Evolutionary conservation across 257 asterid genomes (phyloP), one percentile per base, ranked within the genome.

Genomic region (Ehretia macrophylla): DNA sequence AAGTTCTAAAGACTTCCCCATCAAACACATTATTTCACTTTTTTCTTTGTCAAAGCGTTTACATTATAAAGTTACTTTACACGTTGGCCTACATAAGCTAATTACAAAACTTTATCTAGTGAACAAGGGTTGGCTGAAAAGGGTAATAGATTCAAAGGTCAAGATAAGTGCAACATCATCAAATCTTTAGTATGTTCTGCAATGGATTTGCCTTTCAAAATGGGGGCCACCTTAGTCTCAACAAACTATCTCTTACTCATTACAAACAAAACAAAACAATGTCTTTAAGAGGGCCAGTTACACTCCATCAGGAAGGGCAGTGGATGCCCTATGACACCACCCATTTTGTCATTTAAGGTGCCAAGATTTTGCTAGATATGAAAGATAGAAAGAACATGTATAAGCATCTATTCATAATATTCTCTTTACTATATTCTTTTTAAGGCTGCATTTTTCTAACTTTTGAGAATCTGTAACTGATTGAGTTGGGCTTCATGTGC

Each of bases 131-230:
- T 27, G 35, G 35, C 35, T 6, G 6, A 27, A 27, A 27, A 27
- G 35, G 35, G 35, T 27, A 17, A 56, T 17, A 1, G 8, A 37
- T n/a, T n/a, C 19, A 16, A 13, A 12, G 27, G 35, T 18, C 20
- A 39, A 57, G 51, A 40, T 58, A 19, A 20, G 12, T 32, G 38
- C 62, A 57, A 55, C 52, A 71, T 62, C 76, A 71, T 64, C 66
- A 73, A 79, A 86, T 77, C 84, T 79, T 71, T 56, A 68, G 56
- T 70, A 70, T 78, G 75, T 59, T 68, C 73, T 65, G 77, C 72
- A 60, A 59, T 73, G 83, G 86, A 81, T 83, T 68, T 74, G 81
- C 66, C 83, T 83, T 87, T 81, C 86, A 75, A 68, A 60, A 64
- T 53, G 66, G 80, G 47, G 81, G 70, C 92, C 91, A 77, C 75